These are phyloP conservation scores for Russula compacta DNA, from an alignment of 768 basidiomycete genomes.

Conservation along the genomic window DNA sequence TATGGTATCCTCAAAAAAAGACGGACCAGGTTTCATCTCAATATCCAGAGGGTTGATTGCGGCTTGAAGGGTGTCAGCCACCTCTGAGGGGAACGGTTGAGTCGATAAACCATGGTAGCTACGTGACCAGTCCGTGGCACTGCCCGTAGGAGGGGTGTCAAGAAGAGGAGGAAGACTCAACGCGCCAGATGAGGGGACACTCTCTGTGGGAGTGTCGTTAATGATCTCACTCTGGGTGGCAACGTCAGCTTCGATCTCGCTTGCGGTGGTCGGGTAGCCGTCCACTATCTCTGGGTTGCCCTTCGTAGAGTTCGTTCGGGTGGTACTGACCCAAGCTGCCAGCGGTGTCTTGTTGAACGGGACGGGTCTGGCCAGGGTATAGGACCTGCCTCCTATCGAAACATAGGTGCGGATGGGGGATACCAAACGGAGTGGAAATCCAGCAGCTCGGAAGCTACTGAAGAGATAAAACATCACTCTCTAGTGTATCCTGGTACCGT, in stretches of 20 bases:
- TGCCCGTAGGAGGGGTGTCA: conserved; percentile 8
- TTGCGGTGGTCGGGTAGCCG: conserved; percentile 21
- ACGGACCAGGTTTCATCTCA: conserved; percentile 88
- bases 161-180: conserved; percentile 18
- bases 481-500: not conserved
- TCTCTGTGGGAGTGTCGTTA: conserved; percentile 18
- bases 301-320: conserved; percentile 19
- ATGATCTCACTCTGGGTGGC: conserved; percentile 11
- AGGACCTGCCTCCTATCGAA: not conserved
- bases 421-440: not conserved
- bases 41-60: conserved; percentile 72
- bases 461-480: not conserved
- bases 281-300: conserved; percentile 22
- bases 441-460: not conserved
- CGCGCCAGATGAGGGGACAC: conserved; percentile 19
- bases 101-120: conserved; percentile 76
- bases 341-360: conserved; percentile 15
- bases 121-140: conserved; percentile 76
- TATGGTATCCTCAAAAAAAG: not conserved
- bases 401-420: conserved; percentile 8
- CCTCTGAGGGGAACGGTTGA: conserved; percentile 69
- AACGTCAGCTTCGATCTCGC: conserved; percentile 19
- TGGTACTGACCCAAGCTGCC: conserved; percentile 27
- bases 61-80: conserved; percentile 60
- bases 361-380: conserved; percentile 6